Evolutionary conservation across 306 rosid genomes (phyloP).

Genomic region (Dryas alaskensis): DNA sequence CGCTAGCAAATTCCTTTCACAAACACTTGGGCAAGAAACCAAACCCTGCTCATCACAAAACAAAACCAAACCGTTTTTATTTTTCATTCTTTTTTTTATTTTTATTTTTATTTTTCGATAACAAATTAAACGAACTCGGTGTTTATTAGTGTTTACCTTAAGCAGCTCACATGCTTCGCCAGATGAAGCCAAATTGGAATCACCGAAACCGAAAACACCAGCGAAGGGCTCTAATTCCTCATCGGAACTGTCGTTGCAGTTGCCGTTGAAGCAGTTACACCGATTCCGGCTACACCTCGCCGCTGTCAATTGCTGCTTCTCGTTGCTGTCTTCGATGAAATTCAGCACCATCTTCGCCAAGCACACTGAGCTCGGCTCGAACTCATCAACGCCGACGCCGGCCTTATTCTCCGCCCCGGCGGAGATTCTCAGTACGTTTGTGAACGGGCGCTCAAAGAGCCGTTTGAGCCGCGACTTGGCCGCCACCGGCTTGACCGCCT

Average conservation of each 20-base stretch:
- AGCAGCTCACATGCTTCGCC: slow-evolving; percentile 61
- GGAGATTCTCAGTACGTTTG: slow-evolving; percentile 48
- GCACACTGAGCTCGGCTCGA: slow-evolving; percentile 76
- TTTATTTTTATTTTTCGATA: neutral
- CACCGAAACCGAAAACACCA: slow-evolving; percentile 28
- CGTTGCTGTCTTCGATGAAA: slow-evolving; percentile 75
- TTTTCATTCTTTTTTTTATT: neutral
- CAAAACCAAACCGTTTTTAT: neutral
- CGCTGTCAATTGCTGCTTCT: slow-evolving; percentile 43
- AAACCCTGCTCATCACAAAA: slow-evolving; percentile 41
- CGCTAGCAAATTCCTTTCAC: slow-evolving; percentile 70
- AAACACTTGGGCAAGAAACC: slow-evolving; percentile 49
- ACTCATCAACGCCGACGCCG: slow-evolving; percentile 32
- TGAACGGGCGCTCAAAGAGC: slow-evolving; percentile 71
- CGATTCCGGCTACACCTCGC: slow-evolving; percentile 54
- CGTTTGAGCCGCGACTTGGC: slow-evolving; percentile 72
- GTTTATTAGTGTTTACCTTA: slow-evolving; percentile 43
- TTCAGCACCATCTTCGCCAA: slow-evolving; percentile 79
- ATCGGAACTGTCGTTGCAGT: slow-evolving; percentile 50
- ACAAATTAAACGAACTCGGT: neutral
- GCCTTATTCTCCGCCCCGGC: slow-evolving; percentile 38
- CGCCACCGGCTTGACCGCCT: slow-evolving; percentile 62
- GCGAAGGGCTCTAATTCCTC: slow-evolving; percentile 43
- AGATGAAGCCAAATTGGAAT: slow-evolving; percentile 38
- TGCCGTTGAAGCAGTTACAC: slow-evolving; percentile 67